A percentile compares a stretch with the other conserved stretches of the same genome.
These are phyloP conservation scores for Volvariella volvacea DNA, from an alignment of 1,284 basidiomycete species.

Conservation along the genomic window DNA sequence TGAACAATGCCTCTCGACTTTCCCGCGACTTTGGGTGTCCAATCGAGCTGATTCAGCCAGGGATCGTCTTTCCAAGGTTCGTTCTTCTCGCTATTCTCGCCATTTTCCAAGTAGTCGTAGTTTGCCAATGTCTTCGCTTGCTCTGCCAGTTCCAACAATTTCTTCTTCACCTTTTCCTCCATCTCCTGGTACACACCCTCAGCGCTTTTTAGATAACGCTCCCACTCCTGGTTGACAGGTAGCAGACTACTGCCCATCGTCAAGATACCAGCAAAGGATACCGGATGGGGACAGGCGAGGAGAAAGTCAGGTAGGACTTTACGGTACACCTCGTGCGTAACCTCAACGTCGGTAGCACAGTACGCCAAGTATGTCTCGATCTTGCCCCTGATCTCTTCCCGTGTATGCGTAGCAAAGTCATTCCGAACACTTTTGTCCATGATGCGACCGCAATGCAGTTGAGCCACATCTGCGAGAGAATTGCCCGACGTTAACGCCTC, in stretches of 20 bases:
- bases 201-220: slow-evolving; percentile 72
- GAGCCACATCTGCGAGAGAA: slow-evolving; percentile 88
- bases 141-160: slow-evolving; percentile 66
- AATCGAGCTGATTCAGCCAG: slow-evolving; percentile 92
- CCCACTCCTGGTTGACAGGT: slow-evolving; percentile 88
- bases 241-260: slow-evolving; percentile 92
- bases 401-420: slow-evolving; percentile 67
- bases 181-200: slow-evolving; percentile 77
- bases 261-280: slow-evolving; percentile 87
- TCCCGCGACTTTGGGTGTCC: slow-evolving; percentile 85
- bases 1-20: slow-evolving; percentile 47
- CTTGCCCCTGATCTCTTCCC: slow-evolving; percentile 59
- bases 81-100: slow-evolving; percentile 20
- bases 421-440: slow-evolving; percentile 79
- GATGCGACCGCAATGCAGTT: slow-evolving; percentile 79
- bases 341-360: slow-evolving; percentile 80
- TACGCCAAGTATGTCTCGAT: slow-evolving; percentile 82
- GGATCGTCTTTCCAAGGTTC: slow-evolving; percentile 66
- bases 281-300: slow-evolving; percentile 84
- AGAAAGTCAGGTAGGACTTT: slow-evolving; percentile 85
- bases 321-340: slow-evolving; percentile 80
- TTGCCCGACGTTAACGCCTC: slow-evolving; percentile 91
- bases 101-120: not conserved
- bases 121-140: slow-evolving; percentile 37
- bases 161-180: slow-evolving; percentile 66